Percentiles rank a stretch among this genome's conserved stretches.
phyloP scores from a whole-genome alignment of 2,329 filamentous ascomycete genomes.

The Blumeria hordei region DNA sequence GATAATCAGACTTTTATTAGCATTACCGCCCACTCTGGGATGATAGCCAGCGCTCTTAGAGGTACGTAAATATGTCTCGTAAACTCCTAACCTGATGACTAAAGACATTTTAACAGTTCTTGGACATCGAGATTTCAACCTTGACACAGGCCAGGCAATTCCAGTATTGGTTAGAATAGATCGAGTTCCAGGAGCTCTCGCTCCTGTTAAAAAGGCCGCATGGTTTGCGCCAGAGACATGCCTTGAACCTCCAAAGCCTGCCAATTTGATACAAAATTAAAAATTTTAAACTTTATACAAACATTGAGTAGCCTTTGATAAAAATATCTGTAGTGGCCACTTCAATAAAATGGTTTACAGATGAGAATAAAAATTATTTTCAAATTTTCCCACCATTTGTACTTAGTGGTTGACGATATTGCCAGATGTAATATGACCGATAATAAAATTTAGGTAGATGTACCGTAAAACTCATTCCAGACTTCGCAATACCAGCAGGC shows the following conservation, averaged over 20 bases:
- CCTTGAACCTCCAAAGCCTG: constrained; percentile 16
- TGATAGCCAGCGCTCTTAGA: constrained; percentile 26
- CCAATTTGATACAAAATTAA: no score
- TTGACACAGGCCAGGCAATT: constrained; percentile 44
- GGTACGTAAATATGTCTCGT: constrained; percentile 6
- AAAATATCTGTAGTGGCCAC: no score
- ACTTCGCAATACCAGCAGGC: no score
- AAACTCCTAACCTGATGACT: neutral
- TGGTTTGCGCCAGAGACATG: constrained; percentile 22
- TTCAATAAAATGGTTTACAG: no score
- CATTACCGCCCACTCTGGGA: constrained; percentile 34
- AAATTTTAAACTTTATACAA: no score
- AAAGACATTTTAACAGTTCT: constrained; percentile 18
- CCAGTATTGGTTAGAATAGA: constrained; percentile 40
- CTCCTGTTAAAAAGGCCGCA: constrained; percentile 3
- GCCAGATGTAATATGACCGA: no score
- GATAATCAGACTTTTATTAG: constrained; percentile 32
- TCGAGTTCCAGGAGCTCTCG: constrained; percentile 12
- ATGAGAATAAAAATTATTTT: no score
- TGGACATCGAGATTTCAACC: constrained; percentile 32
- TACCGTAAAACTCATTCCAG: no score
- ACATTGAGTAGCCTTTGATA: no score
- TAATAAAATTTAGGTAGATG: no score
- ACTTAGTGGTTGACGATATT: no score
- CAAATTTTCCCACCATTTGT: no score